phyloP scores from a whole-genome alignment of 495 filamentous ascomycete genomes.

The Podospora conica region DNA sequence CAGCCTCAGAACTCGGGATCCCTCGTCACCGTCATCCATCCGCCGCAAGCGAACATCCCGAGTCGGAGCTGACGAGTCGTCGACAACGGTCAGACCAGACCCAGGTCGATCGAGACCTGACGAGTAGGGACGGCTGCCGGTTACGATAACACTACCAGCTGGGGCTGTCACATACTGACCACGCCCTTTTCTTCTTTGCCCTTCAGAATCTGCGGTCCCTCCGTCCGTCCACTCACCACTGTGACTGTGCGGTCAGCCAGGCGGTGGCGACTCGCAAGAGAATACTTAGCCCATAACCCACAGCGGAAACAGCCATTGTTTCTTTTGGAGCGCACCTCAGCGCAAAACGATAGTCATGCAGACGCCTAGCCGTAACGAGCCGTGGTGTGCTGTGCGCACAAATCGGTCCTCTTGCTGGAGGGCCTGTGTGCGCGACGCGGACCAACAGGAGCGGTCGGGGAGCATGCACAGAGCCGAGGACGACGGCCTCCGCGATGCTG shows the following conservation, averaged over 20 bases:
- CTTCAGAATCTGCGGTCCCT: not conserved
- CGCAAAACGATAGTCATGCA: slow-evolving; percentile 11
- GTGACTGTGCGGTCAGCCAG: no score
- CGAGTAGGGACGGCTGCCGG: not conserved
- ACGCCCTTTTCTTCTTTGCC: not conserved
- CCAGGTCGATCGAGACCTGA: not conserved
- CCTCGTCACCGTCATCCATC: not conserved
- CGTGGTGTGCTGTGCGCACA: slow-evolving; percentile 14
- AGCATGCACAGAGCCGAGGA: slow-evolving; percentile 28
- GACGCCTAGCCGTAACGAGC: slow-evolving; percentile 15
- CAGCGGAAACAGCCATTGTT: not conserved
- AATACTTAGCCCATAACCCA: no score
- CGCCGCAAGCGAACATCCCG: not conserved
- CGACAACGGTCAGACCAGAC: not conserved
- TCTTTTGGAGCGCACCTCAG: slow-evolving; percentile 6
- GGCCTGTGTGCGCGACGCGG: slow-evolving; percentile 11
- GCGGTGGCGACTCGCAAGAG: not conserved
- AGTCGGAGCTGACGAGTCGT: not conserved
- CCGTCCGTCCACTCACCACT: no score
- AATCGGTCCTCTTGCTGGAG: slow-evolving; percentile 4
- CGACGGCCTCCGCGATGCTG: slow-evolving; percentile 16
- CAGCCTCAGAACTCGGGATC: slow-evolving; percentile 6
- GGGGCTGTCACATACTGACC: no score
- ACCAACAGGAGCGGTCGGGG: slow-evolving; percentile 21
- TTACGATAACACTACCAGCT: not conserved